phyloP scores from a whole-genome alignment of 768 basidiomycete genomes.

The Tricholoma flavovirens region DNA sequence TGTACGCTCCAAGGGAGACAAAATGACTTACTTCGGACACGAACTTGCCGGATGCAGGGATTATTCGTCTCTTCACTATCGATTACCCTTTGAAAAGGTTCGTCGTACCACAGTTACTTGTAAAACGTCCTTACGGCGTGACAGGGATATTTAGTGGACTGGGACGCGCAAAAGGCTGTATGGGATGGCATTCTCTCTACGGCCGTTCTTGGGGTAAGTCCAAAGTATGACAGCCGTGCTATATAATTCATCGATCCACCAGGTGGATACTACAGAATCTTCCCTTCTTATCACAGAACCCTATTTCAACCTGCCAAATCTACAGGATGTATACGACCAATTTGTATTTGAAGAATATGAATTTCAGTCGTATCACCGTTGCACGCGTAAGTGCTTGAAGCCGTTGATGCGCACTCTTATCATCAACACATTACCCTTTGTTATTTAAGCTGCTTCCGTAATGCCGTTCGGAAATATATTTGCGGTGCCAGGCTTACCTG shows the following conservation, averaged over 20 bases:
- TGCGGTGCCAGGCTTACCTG: constrained; percentile 36
- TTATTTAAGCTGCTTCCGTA: constrained; percentile 64
- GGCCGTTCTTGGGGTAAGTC: constrained; percentile 56
- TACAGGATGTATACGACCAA: constrained; percentile 91
- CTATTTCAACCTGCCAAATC: constrained; percentile 87
- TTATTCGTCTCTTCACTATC: constrained; percentile 74
- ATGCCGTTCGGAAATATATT: constrained; percentile 75
- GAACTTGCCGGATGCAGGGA: constrained; percentile 75
- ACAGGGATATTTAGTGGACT: constrained; percentile 89
- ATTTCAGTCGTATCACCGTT: constrained; percentile 75
- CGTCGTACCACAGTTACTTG: constrained; percentile 13
- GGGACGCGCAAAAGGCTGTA: constrained; percentile 92
- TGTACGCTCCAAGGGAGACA: constrained; percentile 80
- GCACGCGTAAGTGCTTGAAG: constrained; percentile 58
- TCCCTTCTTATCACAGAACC: constrained; percentile 89
- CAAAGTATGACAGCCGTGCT: background rate
- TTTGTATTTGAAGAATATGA: constrained; percentile 97
- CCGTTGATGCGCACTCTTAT: constrained; percentile 1
- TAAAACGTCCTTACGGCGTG: constrained; percentile 18
- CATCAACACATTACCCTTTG: constrained; percentile 10
- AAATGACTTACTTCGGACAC: constrained; percentile 78
- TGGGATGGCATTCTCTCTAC: constrained; percentile 89
- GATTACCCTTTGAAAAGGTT: constrained; percentile 87
- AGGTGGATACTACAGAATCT: constrained; percentile 71
- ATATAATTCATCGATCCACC: constrained; percentile 4